A percentile compares a stretch with the other conserved stretches of the same genome.
Conservation (phyloP, 257 asterid genomes). For the Solanum chaucha region DNA sequence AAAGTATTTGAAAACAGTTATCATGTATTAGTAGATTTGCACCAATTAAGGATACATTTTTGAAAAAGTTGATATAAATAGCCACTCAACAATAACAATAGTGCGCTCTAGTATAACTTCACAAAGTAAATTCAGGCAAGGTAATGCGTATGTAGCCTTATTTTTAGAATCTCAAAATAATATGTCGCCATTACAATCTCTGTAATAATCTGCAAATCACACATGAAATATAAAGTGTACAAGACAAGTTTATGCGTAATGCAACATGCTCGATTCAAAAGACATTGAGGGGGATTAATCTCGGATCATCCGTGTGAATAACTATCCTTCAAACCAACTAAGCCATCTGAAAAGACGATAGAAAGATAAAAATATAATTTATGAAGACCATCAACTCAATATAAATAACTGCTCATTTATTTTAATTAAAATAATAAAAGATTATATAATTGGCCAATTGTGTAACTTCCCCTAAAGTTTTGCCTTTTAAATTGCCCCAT, state of each 20-base stretch:
- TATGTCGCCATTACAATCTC: no score
- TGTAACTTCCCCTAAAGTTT: neutral
- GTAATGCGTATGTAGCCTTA: no score
- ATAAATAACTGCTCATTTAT: neutral
- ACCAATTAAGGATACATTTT: neutral
- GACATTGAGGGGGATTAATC: neutral
- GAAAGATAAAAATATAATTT: neutral
- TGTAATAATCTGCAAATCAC: no score
- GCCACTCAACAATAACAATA: neutral
- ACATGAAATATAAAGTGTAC: neutral
- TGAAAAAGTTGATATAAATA: no score
- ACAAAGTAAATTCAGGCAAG: no score
- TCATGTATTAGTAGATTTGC: no score
- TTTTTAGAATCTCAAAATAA: no score
- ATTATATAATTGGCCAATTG: neutral
- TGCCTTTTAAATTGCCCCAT: neutral
- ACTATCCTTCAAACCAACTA: neutral
- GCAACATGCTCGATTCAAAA: neutral
- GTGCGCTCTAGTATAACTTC: no score
- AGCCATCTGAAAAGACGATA: fast-evolving
- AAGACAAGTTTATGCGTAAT: no score
- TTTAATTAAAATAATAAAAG: no score
- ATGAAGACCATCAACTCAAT: neutral
- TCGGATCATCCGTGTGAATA: fast-evolving
- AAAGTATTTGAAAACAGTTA: no score